phyloP scores from a whole-genome alignment of 2,329 filamentous ascomycete species.

The Diaporthe velutina region DNA sequence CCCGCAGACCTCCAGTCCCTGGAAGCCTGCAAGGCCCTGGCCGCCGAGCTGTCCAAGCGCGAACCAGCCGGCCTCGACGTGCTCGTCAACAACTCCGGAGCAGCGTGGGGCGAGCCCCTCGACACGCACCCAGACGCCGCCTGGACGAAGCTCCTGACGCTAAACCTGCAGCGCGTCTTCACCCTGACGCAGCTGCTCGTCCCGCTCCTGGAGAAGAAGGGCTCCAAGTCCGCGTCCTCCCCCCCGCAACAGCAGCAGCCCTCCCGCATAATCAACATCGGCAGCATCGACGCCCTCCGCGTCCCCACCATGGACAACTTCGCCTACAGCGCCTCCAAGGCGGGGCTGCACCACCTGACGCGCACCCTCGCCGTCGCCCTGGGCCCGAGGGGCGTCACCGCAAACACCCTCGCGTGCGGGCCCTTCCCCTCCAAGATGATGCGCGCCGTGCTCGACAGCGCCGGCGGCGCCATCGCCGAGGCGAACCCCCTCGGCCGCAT shows the following conservation, averaged over 20 bases:
- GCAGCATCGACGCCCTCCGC: conserved; percentile 72
- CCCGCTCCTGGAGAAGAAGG: conserved; percentile 68
- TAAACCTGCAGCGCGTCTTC: conserved; percentile 78
- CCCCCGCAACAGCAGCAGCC: conserved; percentile 57
- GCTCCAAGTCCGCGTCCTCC: too few relatives aligned
- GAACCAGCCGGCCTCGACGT: conserved; percentile 67
- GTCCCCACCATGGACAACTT: conserved; percentile 71
- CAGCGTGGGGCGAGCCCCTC: conserved; percentile 73
- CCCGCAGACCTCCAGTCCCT: conserved; percentile 75
- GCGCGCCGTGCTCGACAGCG: conserved; percentile 69
- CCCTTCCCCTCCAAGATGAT: conserved; percentile 80
- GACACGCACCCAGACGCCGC: conserved; percentile 70
- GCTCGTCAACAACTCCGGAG: conserved; percentile 76
- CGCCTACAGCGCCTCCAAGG: conserved; percentile 72
- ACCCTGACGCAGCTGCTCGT: conserved; percentile 73
- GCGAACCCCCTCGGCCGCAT: conserved; percentile 76
- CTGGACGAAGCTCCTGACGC: conserved; percentile 71
- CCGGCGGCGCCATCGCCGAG: conserved; percentile 65
- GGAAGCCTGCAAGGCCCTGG: conserved; percentile 66
- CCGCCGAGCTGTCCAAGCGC: conserved; percentile 60
- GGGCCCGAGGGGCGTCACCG: conserved; percentile 71
- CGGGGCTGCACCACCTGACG: conserved; percentile 73
- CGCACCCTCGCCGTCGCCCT: conserved; percentile 71
- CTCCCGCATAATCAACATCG: conserved; percentile 74
- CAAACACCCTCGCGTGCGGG: conserved; percentile 79